Base-by-base conservation (phyloP, 192 early-diverging fungal species). In the Entomortierella beljakovae region DNA sequence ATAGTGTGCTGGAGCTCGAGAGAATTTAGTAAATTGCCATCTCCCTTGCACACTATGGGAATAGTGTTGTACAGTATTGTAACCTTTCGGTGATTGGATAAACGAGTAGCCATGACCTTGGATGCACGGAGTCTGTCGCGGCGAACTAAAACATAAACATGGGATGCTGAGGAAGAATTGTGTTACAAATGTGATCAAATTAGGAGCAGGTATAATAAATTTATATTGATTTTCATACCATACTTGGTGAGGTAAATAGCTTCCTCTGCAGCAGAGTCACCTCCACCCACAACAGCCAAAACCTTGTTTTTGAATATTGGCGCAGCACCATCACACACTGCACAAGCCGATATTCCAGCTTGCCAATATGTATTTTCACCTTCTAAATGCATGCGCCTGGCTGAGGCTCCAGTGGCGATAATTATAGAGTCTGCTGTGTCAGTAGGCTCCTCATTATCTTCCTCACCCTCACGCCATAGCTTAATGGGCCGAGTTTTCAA, bases 401-500 rank as follows among this genome's bases (percentile, higher is more conserved):
- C 98, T 18, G 96, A 97, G n/a, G 98, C 97, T 61, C 98, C 98
- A n/a, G 98, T 99, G 57, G 98, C 95, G 49, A 98, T 90, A 50
- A 98, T 92, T 51, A 99, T 77, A 26, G 94, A 82, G 75, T 96
- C 91, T 34, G 94, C 91, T 9, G 92, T 90, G 57, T 95, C 87
- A 57, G 88, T 90, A 51, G 93, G 90, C 76, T 90, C 70, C 25
- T 88, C 90, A n/a, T 88, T 72, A 56, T 87, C 81, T 68, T 97
- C 96, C 38, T 81, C 81, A 37, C 88, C 90, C 84, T 99, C 96
- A 69, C 86, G 83, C 94, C 94, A 96, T 67, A 95, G 84, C 84
- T 90, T 92, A 88, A 97, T 92, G 28, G 95, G 96, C 55, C 91
- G 88, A 42, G 85, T 68, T 32, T 88, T 85, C 20, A 95, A 82